Percentiles rank a stretch among this genome's conserved stretches.
Conservation (phyloP, 441 rosid genomes). For the Rhodomyrtus psidioides region DNA sequence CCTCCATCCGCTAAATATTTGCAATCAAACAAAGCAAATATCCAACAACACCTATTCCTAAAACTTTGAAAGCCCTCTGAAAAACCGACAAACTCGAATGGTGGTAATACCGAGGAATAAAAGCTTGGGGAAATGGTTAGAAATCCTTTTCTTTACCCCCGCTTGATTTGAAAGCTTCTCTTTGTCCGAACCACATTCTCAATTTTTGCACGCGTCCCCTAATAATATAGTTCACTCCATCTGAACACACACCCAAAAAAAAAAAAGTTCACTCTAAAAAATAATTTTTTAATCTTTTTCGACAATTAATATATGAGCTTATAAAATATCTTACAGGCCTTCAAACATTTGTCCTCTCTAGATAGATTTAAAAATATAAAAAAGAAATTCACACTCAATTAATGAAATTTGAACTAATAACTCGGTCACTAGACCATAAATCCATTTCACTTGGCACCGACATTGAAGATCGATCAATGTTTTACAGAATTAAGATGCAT, state of each 20-base stretch:
- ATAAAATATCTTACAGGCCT: fast-evolving
- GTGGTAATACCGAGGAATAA: not conserved
- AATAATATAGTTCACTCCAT: not conserved
- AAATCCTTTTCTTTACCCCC: not conserved
- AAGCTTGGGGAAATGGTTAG: not conserved
- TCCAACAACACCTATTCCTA: no score
- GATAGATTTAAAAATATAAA: no score
- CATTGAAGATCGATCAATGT: not conserved
- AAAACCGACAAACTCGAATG: not conserved
- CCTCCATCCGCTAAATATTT: no score
- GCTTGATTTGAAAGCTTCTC: not conserved
- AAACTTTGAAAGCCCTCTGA: not conserved
- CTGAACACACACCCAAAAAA: no score
- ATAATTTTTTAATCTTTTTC: no score
- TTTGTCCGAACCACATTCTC: not conserved
- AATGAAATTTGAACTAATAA: not conserved
- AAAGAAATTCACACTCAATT: no score
- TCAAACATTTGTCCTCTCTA: fast-evolving
- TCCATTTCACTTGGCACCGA: fast-evolving
- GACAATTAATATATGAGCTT: not conserved
- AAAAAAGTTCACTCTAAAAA: no score
- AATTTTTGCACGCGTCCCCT: no score
- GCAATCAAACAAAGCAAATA: no score
- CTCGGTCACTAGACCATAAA: not conserved
- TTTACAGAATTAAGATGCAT: not conserved